phyloP scores from a whole-genome alignment of 192 early-diverging fungal species.

The Phycomyces blakesleeanus region DNA sequence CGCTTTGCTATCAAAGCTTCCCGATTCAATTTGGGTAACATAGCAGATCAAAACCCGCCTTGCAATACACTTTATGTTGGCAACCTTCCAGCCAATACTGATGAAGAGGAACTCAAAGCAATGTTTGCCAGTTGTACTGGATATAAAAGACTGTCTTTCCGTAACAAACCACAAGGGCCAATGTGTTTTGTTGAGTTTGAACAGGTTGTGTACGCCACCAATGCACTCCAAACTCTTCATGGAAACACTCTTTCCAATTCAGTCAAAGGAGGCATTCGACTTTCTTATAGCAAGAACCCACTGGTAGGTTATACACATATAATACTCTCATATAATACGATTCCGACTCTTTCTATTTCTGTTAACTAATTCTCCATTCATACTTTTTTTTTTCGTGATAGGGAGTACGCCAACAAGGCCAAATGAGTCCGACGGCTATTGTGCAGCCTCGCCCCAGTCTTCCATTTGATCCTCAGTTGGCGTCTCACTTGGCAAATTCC shows the following conservation, averaged over 20 bases:
- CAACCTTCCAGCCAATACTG: conserved; percentile 84
- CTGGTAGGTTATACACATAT: conserved; percentile 32
- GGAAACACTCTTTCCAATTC: conserved; percentile 82
- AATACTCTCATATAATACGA: too few species aligned
- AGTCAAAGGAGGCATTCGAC: conserved; percentile 88
- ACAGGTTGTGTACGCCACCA: conserved; percentile 84
- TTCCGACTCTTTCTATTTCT: too few species aligned
- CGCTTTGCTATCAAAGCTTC: neutral
- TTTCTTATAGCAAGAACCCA: conserved; percentile 95
- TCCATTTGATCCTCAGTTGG: conserved; percentile 2
- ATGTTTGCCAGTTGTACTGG: conserved; percentile 78
- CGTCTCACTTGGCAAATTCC: conserved; percentile 6
- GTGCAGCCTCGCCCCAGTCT: too few species aligned
- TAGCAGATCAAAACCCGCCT: conserved; percentile 92
- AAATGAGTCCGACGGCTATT: too few species aligned
- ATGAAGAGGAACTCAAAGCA: conserved; percentile 79
- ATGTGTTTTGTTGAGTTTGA: conserved; percentile 99
- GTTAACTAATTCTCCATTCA: too few species aligned
- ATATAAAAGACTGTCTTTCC: conserved; percentile 88
- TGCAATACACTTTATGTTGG: conserved; percentile 98
- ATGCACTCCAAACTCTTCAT: conserved; percentile 81
- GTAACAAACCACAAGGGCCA: conserved; percentile 84
- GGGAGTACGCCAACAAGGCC: conserved; percentile 1
- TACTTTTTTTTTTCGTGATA: neutral
- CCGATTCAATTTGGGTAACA: conserved; percentile 30